Conservation (phyloP, 1,139 yeast genomes). For the Pichia sp. region DNA sequence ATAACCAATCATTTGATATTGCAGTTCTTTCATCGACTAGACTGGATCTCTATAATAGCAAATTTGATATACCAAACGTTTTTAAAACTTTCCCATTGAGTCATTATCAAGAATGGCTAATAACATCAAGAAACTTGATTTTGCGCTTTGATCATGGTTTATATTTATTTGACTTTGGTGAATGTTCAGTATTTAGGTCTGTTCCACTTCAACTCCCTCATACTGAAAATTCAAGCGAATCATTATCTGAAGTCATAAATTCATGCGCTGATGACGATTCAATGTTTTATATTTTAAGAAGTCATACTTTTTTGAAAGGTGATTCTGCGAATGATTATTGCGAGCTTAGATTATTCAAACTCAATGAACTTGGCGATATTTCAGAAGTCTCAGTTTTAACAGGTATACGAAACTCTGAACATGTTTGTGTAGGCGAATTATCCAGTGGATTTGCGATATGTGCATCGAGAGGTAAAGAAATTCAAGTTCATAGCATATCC, state of each 20-base stretch:
- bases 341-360: conserved; percentile 17
- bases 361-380: conserved; percentile 17
- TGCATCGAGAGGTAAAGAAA: conserved; percentile 9
- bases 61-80: not conserved
- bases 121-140: conserved; percentile 21
- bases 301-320: too few species aligned
- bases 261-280: conserved; percentile 19
- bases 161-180: conserved; percentile 19
- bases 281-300: conserved; percentile 16
- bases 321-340: too few species aligned
- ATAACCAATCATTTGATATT: conserved; percentile 16
- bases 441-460: conserved; percentile 14
- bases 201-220: too few species aligned
- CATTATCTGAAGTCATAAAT: conserved; percentile 12
- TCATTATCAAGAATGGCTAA: conserved; percentile 17
- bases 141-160: conserved; percentile 19
- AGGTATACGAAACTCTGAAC: conserved; percentile 7
- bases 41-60: conserved; percentile 19
- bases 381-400: conserved; percentile 14
- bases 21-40: conserved; percentile 22
- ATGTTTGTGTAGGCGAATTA: conserved; percentile 21
- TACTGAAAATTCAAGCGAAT: not conserved
- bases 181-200: conserved; percentile 18
- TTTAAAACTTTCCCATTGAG: conserved; percentile 16
- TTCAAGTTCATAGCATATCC: conserved; percentile 3